Evolutionary conservation across 2,329 filamentous ascomycete genomes (phyloP).

Genomic region (Simplicillium aogashimaense): DNA sequence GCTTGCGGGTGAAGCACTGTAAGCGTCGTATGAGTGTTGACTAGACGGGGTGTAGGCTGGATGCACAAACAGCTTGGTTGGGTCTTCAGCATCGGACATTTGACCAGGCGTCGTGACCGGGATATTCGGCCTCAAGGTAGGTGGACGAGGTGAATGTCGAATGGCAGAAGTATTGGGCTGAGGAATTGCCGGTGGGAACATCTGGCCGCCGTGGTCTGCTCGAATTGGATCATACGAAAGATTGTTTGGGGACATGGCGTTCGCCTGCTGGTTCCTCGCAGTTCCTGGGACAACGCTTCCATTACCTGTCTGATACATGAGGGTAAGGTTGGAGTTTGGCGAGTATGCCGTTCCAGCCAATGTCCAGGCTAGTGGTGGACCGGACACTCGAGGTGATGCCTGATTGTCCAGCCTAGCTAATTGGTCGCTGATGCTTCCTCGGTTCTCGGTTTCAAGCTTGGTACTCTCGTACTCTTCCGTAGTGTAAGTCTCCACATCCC

Average conservation of each 20-base stretch:
- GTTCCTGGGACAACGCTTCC: conserved; percentile 1
- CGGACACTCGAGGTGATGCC: conserved; percentile 35
- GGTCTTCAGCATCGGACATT: conserved; percentile 18
- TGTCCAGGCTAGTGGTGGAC: conserved; percentile 64
- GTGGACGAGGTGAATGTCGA: conserved; percentile 29
- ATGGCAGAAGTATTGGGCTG: conserved; percentile 38
- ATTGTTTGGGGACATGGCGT: conserved; percentile 40
- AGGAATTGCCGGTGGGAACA: conserved; percentile 39
- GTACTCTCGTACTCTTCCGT: conserved; percentile 70
- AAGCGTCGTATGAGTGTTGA: conserved; percentile 32
- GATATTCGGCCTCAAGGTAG: conserved; percentile 15
- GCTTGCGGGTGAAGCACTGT: conserved; percentile 30
- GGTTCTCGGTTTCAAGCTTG: conserved; percentile 38
- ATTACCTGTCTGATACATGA: conserved; percentile 57
- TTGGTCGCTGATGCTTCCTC: conserved; percentile 21
- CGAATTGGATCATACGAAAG: conserved; percentile 53
- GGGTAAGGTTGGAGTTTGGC: conserved; percentile 70
- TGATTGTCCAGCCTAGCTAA: conserved; percentile 35
- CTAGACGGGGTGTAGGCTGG: conserved; percentile 29
- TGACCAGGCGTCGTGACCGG: conserved; percentile 15
- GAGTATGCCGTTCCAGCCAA: conserved; percentile 83
- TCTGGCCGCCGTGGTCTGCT: conserved; percentile 41
- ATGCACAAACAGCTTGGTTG: conserved; percentile 20
- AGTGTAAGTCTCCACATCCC: conserved; percentile 61
- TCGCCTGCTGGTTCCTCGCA: neutral